Conservation (phyloP, 768 basidiomycete genomes). For the Boletus bicolor region DNA sequence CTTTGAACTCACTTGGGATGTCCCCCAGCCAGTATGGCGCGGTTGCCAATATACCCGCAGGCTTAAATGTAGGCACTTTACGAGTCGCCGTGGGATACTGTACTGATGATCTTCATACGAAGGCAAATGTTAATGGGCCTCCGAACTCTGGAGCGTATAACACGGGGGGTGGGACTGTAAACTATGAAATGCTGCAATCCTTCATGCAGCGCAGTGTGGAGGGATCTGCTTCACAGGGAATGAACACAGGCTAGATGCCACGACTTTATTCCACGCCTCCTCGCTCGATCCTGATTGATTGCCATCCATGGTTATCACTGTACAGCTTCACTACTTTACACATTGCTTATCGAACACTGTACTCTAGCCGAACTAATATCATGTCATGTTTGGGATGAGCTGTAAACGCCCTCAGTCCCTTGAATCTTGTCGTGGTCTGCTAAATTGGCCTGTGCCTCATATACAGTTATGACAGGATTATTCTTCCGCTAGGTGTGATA, state of each 20-base stretch:
- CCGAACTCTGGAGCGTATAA: conserved; percentile 23
- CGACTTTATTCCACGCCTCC: background rate
- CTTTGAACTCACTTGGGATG: conserved; percentile 15
- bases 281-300: background rate
- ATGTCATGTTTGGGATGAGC: conserved; percentile 38
- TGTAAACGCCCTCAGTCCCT: conserved; percentile 65
- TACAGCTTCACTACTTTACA: conserved; percentile 12
- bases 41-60: conserved; percentile 12
- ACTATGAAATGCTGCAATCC: conserved; percentile 44
- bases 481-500: conserved; percentile 57
- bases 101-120: background rate
- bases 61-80: conserved; percentile 16
- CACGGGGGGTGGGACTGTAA: conserved; percentile 26
- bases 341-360: conserved; percentile 3
- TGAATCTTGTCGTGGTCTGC: conserved; percentile 87
- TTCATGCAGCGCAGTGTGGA: conserved; percentile 42
- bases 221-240: conserved; percentile 24
- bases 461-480: conserved; percentile 79
- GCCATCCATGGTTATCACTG: background rate
- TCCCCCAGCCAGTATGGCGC: conserved; percentile 5
- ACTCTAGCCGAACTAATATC: background rate
- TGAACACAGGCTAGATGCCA: conserved; percentile 14
- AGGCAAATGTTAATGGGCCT: conserved; percentile 16
- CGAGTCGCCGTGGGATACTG: background rate
- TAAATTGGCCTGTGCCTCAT: conserved; percentile 82